These are phyloP conservation scores for Penicillium waksmanii DNA, from an alignment of 495 filamentous ascomycete genomes.

Conservation along the genomic window DNA sequence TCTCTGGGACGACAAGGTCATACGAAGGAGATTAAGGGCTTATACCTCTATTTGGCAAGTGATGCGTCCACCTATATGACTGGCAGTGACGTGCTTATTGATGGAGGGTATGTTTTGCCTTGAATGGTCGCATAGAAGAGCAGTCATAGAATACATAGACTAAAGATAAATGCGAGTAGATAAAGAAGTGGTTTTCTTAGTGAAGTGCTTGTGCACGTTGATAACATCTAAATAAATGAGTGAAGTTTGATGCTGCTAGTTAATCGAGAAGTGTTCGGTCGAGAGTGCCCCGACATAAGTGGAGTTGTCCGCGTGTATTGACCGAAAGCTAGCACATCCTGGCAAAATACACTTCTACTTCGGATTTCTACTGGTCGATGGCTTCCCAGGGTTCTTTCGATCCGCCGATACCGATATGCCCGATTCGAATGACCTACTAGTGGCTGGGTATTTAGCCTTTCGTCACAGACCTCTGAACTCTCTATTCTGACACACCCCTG, in stretches of 20 bases:
- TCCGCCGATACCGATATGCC: too few relatives aligned
- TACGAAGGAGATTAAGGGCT: conserved; percentile 67
- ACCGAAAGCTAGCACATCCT: background rate
- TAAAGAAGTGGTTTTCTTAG: too few relatives aligned
- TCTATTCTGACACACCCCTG: background rate
- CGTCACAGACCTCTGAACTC: background rate
- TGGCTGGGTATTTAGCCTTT: conserved; percentile 2
- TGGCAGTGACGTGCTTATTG: conserved; percentile 62
- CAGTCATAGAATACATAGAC: background rate
- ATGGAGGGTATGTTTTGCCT: conserved; percentile 58
- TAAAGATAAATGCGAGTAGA: background rate
- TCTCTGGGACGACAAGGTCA: conserved; percentile 60
- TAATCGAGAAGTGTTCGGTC: background rate
- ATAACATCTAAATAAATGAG: too few relatives aligned
- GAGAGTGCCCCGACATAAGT: background rate
- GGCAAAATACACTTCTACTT: background rate
- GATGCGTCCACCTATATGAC: conserved; percentile 73
- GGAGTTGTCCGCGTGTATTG: background rate
- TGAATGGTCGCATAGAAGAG: background rate
- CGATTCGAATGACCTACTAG: background rate
- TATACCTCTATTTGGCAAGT: conserved; percentile 64
- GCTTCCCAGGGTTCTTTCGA: too few relatives aligned
- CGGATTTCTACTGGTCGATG: too few relatives aligned
- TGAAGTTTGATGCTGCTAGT: background rate
- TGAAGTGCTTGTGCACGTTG: too few relatives aligned